Base-by-base conservation (phyloP, 2,329 filamentous ascomycete genomes). In the Colletotrichum ledebouriae region DNA sequence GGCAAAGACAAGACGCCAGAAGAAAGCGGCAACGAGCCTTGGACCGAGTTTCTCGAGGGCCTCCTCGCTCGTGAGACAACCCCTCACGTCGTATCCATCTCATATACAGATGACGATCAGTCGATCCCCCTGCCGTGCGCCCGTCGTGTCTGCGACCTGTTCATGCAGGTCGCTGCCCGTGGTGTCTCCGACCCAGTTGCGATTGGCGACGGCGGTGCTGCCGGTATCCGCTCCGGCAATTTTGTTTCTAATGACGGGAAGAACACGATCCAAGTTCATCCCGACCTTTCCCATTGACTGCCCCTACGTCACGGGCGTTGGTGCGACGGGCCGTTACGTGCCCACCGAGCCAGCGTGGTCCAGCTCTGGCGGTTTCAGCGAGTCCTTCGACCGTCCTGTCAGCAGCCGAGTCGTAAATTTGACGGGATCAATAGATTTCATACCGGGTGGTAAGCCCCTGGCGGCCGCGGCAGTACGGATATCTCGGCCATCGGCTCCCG, bases 201-300 rank as follows among this genome's bases (percentile, higher is more conserved):
- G 1, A 73, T 69, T 17, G 76, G 76, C 12, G 75, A 78, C 68
- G 63, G 67, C 13, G 80, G 79, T 44, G 66, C 71, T 25, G 63
- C 64, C 2, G 69, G 68, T 17, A 55, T 56, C 33, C 41, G 42
- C 1, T 6, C 20, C 0, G 59, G 60, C 5, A 58, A 63, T 10
- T 90, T 87, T 74, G 73, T 82, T 50, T 81, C 81, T 71, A 88
- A 87, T 72, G 86, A 89, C 63, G 88, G 87, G 42, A 84, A 81
- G 66, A 85, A 87, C 71, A 85, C 79, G 1, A 80, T 17, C 81
- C 6, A 79, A 80, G 12, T 90, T 89, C 77, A 75, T 85, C 2
- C 83, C 87, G 1, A 76, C 76, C 17, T 90, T 90, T 79, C 88
- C 88, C 47, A 47, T 69, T 11, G 56, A 59, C 44, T 81, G 79